Conservation (phyloP, 805 yeast species). For the Candida wancherniae region DNA sequence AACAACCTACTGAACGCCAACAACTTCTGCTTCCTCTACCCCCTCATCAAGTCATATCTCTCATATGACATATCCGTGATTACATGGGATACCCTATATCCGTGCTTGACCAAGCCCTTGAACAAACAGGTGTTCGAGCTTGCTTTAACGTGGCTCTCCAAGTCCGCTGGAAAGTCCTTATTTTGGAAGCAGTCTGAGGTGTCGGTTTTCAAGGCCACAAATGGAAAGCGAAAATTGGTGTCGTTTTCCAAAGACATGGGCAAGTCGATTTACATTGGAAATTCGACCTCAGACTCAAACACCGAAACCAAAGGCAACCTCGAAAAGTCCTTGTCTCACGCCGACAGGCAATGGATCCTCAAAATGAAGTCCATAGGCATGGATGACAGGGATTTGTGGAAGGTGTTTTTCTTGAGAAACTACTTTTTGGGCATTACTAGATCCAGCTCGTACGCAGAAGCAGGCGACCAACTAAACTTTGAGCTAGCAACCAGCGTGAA, state of each 20-base stretch:
- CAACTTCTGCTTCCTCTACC: constrained; percentile 75
- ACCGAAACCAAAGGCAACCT: constrained; percentile 1
- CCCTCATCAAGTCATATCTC: constrained; percentile 70
- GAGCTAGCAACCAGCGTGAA: constrained; percentile 15
- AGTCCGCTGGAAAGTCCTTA: constrained; percentile 54
- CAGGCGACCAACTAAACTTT: constrained; percentile 13
- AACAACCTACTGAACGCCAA: constrained; percentile 69
- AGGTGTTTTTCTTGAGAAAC: constrained; percentile 63
- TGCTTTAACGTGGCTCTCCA: constrained; percentile 66
- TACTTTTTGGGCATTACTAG: constrained; percentile 47
- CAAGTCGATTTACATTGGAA: constrained; percentile 30
- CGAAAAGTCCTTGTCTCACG: constrained; percentile 45
- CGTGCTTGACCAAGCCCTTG: constrained; percentile 64
- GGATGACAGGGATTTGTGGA: constrained; percentile 74
- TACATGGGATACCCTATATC: constrained; percentile 59
- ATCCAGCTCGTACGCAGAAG: constrained; percentile 6
- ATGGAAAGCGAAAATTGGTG: constrained; percentile 19
- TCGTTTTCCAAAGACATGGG: constrained; percentile 33
- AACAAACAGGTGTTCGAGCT: constrained; percentile 60
- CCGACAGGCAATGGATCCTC: constrained; percentile 70
- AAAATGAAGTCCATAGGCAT: constrained; percentile 71
- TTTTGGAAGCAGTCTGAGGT: constrained; percentile 63
- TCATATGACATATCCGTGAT: constrained; percentile 71
- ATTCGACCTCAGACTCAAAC: constrained; percentile 5
- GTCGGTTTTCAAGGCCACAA: constrained; percentile 13